phyloP scores from a whole-genome alignment of 2,329 filamentous ascomycete species.

The Ascochyta fabae region DNA sequence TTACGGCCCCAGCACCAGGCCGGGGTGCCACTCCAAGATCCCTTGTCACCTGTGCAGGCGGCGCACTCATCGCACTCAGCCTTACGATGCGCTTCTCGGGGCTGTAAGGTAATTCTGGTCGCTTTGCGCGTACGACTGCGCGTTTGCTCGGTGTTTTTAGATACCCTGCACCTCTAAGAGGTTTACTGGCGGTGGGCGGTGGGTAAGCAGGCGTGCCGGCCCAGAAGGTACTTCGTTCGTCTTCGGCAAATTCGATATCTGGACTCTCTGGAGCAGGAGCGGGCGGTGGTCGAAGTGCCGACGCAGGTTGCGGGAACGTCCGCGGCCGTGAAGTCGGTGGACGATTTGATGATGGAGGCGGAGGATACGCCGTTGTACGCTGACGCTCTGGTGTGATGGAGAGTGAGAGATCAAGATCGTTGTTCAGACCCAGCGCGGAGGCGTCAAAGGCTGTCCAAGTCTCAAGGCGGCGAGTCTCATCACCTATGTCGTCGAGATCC shows the following conservation, averaged over 20 bases:
- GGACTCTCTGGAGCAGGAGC: constrained; percentile 9
- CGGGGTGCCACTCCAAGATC: neutral
- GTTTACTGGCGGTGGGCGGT: constrained; percentile 17
- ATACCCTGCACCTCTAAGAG: constrained; percentile 43
- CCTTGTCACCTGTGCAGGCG: constrained; percentile 24
- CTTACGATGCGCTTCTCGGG: constrained; percentile 30
- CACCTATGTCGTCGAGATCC: constrained; percentile 20
- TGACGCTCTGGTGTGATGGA: constrained; percentile 36
- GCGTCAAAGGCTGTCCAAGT: constrained; percentile 50
- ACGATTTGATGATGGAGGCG: constrained; percentile 2
- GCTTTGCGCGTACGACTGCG: constrained; percentile 43
- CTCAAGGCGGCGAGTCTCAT: constrained; percentile 44
- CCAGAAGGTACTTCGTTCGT: constrained; percentile 32
- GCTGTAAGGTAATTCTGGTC: constrained; percentile 33
- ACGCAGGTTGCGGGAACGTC: constrained; percentile 1
- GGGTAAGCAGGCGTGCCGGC: constrained; percentile 35
- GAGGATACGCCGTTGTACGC: constrained; percentile 6
- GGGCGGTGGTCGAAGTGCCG: neutral
- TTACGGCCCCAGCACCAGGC: constrained; percentile 28
- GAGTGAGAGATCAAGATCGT: constrained; percentile 38
- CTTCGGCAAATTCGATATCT: constrained; percentile 15
- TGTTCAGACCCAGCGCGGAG: constrained; percentile 33
- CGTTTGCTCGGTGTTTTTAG: constrained; percentile 56
- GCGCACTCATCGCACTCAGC: constrained; percentile 38
- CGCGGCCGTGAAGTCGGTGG: neutral